Conservation (phyloP, 179 eudicot species). For the Kewa caespitosa region DNA sequence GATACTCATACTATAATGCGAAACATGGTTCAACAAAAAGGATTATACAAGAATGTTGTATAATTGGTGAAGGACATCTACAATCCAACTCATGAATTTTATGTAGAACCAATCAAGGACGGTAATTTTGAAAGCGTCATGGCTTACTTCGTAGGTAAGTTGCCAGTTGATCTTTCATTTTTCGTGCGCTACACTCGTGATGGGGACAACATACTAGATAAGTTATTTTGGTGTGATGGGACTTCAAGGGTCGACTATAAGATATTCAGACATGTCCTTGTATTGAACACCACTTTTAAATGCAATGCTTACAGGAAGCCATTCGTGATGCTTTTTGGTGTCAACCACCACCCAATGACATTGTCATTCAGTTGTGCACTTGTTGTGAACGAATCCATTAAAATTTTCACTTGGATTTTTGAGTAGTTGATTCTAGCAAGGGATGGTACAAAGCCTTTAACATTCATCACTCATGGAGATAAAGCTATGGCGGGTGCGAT, state of each 20-base stretch:
- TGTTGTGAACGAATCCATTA: no score
- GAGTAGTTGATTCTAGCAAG: no score
- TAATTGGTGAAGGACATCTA: no score
- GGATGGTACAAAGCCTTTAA: not conserved
- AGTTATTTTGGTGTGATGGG: not conserved
- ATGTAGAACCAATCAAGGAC: no score
- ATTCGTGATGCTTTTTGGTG: slow-evolving; percentile 11
- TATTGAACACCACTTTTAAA: slow-evolving; percentile 10
- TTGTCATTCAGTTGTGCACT: slow-evolving; percentile 15
- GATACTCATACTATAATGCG: no score
- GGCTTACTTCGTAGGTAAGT: no score
- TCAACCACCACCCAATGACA: not conserved
- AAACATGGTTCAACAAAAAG: no score
- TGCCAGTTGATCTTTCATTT: no score
- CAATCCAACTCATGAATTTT: no score
- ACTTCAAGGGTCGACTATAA: not conserved
- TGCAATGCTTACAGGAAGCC: not conserved
- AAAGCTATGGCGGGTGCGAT: slow-evolving; percentile 11
- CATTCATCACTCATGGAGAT: not conserved
- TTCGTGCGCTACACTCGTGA: not conserved
- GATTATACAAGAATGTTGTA: no score
- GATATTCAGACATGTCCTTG: slow-evolving; percentile 1
- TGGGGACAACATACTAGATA: not conserved
- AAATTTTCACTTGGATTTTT: no score
- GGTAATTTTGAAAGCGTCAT: no score